Base-by-base conservation (phyloP, 768 basidiomycete species). In the Kwoniella newhampshirensis region DNA sequence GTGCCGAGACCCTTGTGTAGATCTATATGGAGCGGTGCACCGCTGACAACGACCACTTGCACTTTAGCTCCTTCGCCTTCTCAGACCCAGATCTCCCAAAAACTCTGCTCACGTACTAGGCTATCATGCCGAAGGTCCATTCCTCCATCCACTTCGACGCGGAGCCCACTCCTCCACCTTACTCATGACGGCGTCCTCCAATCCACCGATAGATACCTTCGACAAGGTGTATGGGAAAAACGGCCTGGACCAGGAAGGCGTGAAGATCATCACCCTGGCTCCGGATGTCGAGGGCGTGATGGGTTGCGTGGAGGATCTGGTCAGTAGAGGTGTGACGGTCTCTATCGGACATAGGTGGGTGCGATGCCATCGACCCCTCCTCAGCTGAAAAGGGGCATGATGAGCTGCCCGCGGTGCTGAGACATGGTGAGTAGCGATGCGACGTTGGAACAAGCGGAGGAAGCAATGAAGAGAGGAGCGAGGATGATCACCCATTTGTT, bases 61-160 rank as follows among this genome's bases (percentile, higher is more conserved):
- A 15, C 8, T 1, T 1, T 85, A 85, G 61, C 70, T 91, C 26
- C 79, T 91, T 1, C 78, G 79, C 54, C 80, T 89, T 17, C 80
- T 91, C 25, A 82, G 81, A 32, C 88, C 89, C 0, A 84, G 84
- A 68, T 82, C 84, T 13, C 81, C 83, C 13, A 78, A 83, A 0
- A 79, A 64, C 9, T 53, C 52, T 9, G 89, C 91, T 0, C 85
- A 83, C 30, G 75, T 91, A 2, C 82, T 93, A 12, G 91, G 91
- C 25, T 93, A 88, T 86, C 91, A 94, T 63, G 88, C 83, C 25
- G 91, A 94, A 76, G 91, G 91, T 0, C 91, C 91, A 0, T 93
- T 92, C 79, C 81, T 92, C 40, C 86, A 89, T 52, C 77, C 84
- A 37, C 81, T 81, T n/a, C 91, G 91, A 73, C 85, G 87, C 41